phyloP scores from a whole-genome alignment of 352 stramenopile genomes.

The Phytopythium oedochilum region DNA sequence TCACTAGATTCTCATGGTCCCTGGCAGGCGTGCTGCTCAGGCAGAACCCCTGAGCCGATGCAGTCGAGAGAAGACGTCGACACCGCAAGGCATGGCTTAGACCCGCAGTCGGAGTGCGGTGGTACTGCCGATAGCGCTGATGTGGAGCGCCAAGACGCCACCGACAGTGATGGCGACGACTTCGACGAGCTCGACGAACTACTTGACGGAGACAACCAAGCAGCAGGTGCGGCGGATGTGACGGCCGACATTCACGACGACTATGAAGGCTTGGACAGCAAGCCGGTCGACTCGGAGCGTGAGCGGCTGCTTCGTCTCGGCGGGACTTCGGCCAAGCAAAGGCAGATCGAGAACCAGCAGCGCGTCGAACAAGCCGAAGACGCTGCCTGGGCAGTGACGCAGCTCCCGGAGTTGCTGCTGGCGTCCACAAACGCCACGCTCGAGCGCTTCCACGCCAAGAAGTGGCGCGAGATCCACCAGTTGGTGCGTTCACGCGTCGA shows the following conservation, averaged over 20 bases:
- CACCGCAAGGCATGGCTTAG: no score
- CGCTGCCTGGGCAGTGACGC: constrained; percentile 13
- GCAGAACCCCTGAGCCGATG: not conserved
- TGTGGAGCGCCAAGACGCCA: not conserved
- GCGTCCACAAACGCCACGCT: constrained; percentile 34
- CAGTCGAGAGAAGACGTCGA: not conserved
- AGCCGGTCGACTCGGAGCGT: not conserved
- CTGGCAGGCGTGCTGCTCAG: no score
- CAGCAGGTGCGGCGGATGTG: no score
- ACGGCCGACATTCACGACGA: not conserved
- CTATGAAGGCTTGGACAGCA: not conserved
- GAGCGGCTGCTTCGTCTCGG: constrained; percentile 5
- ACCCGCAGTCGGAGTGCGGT: no score
- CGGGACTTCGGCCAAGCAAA: constrained; percentile 14
- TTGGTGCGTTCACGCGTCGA: constrained; percentile 32
- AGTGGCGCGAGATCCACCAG: constrained; percentile 52
- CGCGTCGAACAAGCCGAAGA: constrained; percentile 15
- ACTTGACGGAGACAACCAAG: not conserved
- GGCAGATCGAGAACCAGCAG: constrained; percentile 5
- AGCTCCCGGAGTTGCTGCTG: constrained; percentile 11
- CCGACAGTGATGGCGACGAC: not conserved
- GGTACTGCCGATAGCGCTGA: no score
- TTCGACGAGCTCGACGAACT: not conserved
- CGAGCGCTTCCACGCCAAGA: constrained; percentile 56
- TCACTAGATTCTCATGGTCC: no score